Evolutionary conservation across 805 yeast species (phyloP), one percentile per base, ranked within the genome.

Genomic region (Cyberlindnera sargentensis): DNA sequence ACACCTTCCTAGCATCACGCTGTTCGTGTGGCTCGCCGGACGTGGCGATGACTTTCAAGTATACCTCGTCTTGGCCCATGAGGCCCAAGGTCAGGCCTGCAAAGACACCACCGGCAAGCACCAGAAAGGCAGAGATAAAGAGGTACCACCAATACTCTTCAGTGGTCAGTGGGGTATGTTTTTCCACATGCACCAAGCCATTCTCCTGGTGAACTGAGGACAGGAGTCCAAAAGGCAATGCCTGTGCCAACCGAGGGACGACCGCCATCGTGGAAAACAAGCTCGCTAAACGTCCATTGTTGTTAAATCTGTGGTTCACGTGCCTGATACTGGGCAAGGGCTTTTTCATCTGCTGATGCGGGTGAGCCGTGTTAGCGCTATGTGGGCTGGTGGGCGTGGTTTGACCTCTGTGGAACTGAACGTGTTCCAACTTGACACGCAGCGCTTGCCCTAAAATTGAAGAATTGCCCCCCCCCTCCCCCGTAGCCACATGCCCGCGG

Each of bases 61-160:
- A 87, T 25, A 91, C 91, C 63, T 91, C 98, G 63, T 91, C 98
- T 64, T 91, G 98, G 52, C 98, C 98, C 99, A 91, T 91, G 8
- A 91, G 73, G 3, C 93, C 98, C 39, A 91, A 70, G n/a, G 99
- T 93, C 36, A 91, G 71, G 6, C 95, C 95, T 5, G 95, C 95
- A 71, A 87, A 87, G n/a, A 84, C 80, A 52, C 95, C 95, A 46
- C 95, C 95, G 4, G 84, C 68, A 31, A 87, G 56, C 2, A 86
- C 95, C 25, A 86, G 68, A 24, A 68, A 50, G 6, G 74, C 71
- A 1, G 93, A 82, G 10, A 82, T 67, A 40, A 47, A 10, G 15
- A 58, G 47, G 36, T 58, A 56, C n/a, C 51, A 43, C 57, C 60
- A 58, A 39, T 49, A 56, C 41, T 56, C 51, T 29, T 53, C 39